phyloP scores from a whole-genome alignment of 2,329 filamentous ascomycete species.

The Neonectria sp. region DNA sequence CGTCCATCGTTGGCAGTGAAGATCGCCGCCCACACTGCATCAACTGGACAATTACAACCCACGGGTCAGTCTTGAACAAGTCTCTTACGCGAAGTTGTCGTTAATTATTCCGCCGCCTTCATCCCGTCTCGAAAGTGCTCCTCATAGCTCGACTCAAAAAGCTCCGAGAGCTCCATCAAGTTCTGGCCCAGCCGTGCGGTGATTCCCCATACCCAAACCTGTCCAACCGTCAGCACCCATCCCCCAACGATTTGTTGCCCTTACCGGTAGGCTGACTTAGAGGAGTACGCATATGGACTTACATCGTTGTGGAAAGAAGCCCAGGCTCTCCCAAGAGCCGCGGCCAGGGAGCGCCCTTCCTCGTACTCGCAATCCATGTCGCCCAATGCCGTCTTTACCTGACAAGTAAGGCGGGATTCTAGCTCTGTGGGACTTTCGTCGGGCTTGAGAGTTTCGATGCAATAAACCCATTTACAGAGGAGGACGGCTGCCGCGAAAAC shows the following conservation, averaged over 20 bases:
- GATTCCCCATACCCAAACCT: constrained; percentile 13
- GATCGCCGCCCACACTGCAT: no score
- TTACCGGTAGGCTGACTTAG: no score
- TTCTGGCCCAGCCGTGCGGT: constrained; percentile 1
- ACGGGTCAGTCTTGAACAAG: no score
- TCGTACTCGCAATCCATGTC: background rate
- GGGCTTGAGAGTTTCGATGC: constrained; percentile 2
- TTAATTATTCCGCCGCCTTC: background rate
- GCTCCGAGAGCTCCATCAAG: background rate
- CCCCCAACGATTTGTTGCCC: no score
- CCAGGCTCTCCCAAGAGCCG: constrained; percentile 5
- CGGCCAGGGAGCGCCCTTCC: background rate
- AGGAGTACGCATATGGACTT: background rate
- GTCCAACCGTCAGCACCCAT: background rate
- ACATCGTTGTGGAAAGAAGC: constrained; percentile 1
- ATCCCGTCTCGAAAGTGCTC: background rate
- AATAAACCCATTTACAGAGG: constrained; percentile 8
- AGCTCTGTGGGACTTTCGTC: background rate
- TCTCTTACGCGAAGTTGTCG: no score
- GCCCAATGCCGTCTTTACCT: constrained; percentile 1
- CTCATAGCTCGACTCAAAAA: constrained; percentile 6
- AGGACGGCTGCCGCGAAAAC: background rate
- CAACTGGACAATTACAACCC: no score
- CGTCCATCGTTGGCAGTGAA: no score
- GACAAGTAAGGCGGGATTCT: background rate